Percentiles rank a stretch among this genome's conserved stretches.
phyloP scores from a whole-genome alignment of 1,284 basidiomycete genomes.

The Pseudozyma tsukubaensis region DNA sequence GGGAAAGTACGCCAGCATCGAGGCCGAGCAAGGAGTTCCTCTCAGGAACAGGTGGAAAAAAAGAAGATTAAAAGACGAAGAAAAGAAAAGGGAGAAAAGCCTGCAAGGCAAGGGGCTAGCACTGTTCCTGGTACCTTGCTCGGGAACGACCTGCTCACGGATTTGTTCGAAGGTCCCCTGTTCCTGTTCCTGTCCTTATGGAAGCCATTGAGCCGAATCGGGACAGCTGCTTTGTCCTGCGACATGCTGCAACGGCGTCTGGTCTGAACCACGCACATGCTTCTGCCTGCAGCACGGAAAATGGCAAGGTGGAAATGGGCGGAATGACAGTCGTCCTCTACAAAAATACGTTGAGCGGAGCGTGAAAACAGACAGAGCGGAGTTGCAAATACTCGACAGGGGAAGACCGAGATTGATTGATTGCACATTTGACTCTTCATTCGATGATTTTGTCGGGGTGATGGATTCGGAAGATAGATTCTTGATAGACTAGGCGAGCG shows the following conservation, averaged over 20 bases:
- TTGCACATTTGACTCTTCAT: neutral
- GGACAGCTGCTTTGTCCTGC: slow-evolving; percentile 1
- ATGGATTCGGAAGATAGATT: too few relatives aligned
- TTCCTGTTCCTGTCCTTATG: neutral
- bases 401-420: slow-evolving; percentile 5
- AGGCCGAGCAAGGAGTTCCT: too few relatives aligned
- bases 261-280: slow-evolving; percentile 16
- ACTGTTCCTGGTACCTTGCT: slow-evolving; percentile 16
- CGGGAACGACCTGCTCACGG: neutral
- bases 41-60: neutral
- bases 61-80: neutral
- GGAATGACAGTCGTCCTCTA: neutral
- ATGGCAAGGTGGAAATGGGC: neutral
- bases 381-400: slow-evolving; percentile 10
- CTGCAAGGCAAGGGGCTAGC: slow-evolving; percentile 8
- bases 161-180: too few relatives aligned
- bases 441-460: too few relatives aligned
- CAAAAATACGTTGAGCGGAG: slow-evolving; percentile 6
- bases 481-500: too few relatives aligned
- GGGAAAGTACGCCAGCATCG: too few relatives aligned
- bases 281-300: neutral
- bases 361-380: neutral
- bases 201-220: slow-evolving; percentile 3
- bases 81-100: neutral
- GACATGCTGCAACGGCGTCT: slow-evolving; percentile 13